phyloP scores from a whole-genome alignment of 2,329 filamentous ascomycete species.

The Gyromitra esculenta region DNA sequence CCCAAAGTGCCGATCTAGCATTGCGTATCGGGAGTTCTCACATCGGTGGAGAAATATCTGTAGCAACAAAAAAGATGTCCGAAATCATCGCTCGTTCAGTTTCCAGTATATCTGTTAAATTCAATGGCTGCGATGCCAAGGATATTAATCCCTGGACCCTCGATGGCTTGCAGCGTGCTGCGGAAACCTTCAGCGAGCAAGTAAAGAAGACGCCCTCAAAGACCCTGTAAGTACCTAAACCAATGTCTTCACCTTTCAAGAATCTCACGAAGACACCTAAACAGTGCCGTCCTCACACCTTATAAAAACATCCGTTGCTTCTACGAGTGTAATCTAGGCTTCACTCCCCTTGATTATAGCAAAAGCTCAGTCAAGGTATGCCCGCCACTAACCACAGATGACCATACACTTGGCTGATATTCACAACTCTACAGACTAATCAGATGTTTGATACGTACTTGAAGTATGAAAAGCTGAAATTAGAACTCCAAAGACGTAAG shows the following conservation, averaged over 20 bases:
- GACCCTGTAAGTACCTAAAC: conserved; percentile 5
- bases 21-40: too few species aligned
- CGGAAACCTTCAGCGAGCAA: conserved; percentile 1
- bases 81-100: not conserved
- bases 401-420: not conserved
- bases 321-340: not conserved
- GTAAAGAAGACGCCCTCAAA: not conserved
- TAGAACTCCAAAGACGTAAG: conserved; percentile 4
- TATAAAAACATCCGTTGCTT: conserved; percentile 8
- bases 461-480: not conserved
- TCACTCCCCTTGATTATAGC: conserved; percentile 5
- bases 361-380: not conserved
- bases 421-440: not conserved
- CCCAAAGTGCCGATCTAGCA: not conserved
- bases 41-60: not conserved
- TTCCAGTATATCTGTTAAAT: not conserved
- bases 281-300: not conserved
- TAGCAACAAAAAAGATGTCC: not conserved
- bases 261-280: not conserved
- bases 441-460: conserved; percentile 6
- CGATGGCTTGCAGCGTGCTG: not conserved
- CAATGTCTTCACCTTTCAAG: not conserved
- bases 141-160: conserved; percentile 2
- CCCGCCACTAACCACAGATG: not conserved
- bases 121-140: not conserved